Conservation (phyloP, 495 filamentous ascomycete genomes). For the Parachaetomium inaequale region DNA sequence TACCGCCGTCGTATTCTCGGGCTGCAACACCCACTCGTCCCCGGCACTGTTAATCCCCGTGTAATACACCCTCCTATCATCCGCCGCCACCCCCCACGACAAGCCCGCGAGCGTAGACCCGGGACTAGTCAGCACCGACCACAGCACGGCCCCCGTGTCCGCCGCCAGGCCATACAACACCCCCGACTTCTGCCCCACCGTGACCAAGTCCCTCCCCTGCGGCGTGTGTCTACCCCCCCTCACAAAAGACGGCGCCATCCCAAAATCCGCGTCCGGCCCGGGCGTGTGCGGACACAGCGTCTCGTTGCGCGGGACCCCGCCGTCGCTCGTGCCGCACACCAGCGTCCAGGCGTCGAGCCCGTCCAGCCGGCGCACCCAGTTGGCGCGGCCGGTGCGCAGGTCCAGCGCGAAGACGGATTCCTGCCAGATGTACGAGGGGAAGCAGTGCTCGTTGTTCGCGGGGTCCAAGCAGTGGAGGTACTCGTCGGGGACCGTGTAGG, state of each 20-base stretch:
- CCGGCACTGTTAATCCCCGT: conserved; percentile 29
- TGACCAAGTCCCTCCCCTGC: conserved; percentile 28
- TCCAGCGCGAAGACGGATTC: conserved; percentile 37
- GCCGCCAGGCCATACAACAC: conserved; percentile 35
- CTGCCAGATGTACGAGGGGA: conserved; percentile 31
- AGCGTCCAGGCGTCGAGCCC: conserved; percentile 33
- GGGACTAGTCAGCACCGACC: conserved; percentile 33
- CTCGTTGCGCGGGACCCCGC: conserved; percentile 10
- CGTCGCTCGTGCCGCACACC: conserved; percentile 26
- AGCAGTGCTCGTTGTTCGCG: conserved; percentile 28
- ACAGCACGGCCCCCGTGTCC: conserved; percentile 29
- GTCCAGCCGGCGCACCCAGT: conserved; percentile 32
- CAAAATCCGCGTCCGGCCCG: conserved; percentile 41
- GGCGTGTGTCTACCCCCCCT: neutral
- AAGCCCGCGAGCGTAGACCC: conserved; percentile 30
- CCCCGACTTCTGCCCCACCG: conserved; percentile 42
- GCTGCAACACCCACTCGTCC: conserved; percentile 21
- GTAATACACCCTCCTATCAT: conserved; percentile 37
- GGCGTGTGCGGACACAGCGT: conserved; percentile 33
- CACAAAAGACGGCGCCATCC: conserved; percentile 42
- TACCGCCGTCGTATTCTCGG: conserved; percentile 14
- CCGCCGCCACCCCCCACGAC: conserved; percentile 41
- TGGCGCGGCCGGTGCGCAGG: conserved; percentile 28
- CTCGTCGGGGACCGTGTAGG: neutral
- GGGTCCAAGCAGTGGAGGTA: conserved; percentile 17